phyloP scores from a whole-genome alignment of 116 monocot species.

The Dioscorea cayenensis region DNA sequence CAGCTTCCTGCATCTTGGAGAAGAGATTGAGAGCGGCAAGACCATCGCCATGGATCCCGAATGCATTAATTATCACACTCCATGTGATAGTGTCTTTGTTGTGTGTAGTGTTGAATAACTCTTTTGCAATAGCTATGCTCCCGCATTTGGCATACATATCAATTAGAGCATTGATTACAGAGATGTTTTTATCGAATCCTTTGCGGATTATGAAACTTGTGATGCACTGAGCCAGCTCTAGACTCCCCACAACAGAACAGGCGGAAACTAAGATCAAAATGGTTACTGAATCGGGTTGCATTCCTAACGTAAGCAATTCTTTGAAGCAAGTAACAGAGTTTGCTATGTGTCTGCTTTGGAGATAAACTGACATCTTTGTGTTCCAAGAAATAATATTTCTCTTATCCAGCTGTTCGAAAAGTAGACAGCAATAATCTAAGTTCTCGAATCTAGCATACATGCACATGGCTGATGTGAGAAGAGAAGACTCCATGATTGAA shows the following conservation, averaged over 20 bases:
- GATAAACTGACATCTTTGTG: conserved; percentile 35
- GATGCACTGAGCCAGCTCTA: conserved; percentile 21
- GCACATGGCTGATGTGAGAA: conserved; percentile 48
- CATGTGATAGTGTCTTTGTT: conserved; percentile 44
- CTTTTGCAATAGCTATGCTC: conserved; percentile 21
- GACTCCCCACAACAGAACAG: conserved; percentile 18
- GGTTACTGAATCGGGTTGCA: conserved; percentile 30
- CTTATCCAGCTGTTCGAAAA: conserved; percentile 42
- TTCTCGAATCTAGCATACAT: conserved; percentile 60
- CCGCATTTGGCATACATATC: conserved; percentile 31
- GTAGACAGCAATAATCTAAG: conserved; percentile 16
- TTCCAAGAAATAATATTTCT: conserved; percentile 47
- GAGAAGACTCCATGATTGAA: conserved; percentile 15
- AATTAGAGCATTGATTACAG: conserved; percentile 29
- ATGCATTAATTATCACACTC: conserved; percentile 48
- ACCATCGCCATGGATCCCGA: conserved; percentile 41
- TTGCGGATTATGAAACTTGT: conserved; percentile 15
- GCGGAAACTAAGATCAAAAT: conserved; percentile 28
- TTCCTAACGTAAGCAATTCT: conserved; percentile 22
- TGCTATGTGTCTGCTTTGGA: conserved; percentile 18
- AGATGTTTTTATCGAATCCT: conserved; percentile 26
- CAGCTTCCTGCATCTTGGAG: conserved; percentile 24
- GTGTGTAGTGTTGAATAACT: conserved; percentile 22
- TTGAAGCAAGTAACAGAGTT: conserved; percentile 23
- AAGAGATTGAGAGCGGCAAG: conserved; percentile 25